These are phyloP conservation scores for Saturnispora ahearnii DNA, from an alignment of 805 yeast species.

Conservation along the genomic window DNA sequence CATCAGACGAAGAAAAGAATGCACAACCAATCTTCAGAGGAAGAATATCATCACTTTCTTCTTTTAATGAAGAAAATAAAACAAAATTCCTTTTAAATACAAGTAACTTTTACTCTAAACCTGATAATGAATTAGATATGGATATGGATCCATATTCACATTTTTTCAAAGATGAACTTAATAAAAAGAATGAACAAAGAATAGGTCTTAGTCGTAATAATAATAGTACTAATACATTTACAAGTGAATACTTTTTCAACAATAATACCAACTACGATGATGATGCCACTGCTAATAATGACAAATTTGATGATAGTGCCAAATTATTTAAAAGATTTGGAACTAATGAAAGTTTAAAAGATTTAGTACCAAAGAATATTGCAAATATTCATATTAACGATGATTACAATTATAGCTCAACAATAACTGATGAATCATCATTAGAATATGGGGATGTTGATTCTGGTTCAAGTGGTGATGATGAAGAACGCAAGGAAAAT, in stretches of 20 bases:
- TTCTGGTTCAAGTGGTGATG: neutral
- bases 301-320: slow-evolving; percentile 3
- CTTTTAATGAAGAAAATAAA: slow-evolving; percentile 15
- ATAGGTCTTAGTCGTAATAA: neutral
- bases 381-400: neutral
- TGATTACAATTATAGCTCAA: neutral
- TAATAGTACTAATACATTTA: neutral
- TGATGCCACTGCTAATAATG: neutral
- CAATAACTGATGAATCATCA: slow-evolving; percentile 5
- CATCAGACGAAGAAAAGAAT: slow-evolving; percentile 10
- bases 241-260: neutral
- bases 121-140: slow-evolving; percentile 7
- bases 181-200: neutral
- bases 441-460: neutral
- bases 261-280: neutral
- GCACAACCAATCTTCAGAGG: slow-evolving; percentile 9
- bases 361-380: slow-evolving; percentile 3
- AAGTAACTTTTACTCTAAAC: slow-evolving; percentile 11
- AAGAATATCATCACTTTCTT: slow-evolving; percentile 14
- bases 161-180: slow-evolving; percentile 6
- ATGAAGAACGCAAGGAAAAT: slow-evolving; percentile 6
- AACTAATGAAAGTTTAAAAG: slow-evolving; percentile 7
- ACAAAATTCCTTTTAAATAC: slow-evolving; percentile 12
- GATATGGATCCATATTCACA: slow-evolving; percentile 13
- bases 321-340: slow-evolving; percentile 5